A percentile compares a stretch with the other conserved stretches of the same genome.
phyloP scores from a whole-genome alignment of 2,329 filamentous ascomycete species.

The Aspergillus proliferans region DNA sequence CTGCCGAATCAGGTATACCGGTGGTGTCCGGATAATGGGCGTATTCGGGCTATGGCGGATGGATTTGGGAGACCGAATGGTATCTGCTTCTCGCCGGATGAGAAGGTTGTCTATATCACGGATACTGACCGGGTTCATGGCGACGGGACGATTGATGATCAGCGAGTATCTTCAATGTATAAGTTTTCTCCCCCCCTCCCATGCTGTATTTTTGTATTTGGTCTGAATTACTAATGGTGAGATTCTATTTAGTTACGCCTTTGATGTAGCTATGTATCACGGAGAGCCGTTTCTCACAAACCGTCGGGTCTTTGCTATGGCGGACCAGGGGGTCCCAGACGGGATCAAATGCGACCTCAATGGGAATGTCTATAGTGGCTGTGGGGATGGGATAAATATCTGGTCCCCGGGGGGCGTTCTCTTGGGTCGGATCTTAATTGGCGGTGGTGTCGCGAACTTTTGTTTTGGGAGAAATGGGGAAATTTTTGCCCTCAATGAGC shows the following conservation, averaged over 20 bases:
- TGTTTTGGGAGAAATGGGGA: constrained; percentile 39
- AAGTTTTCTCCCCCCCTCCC: no score
- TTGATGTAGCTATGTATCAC: constrained; percentile 38
- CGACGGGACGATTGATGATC: constrained; percentile 14
- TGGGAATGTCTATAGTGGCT: constrained; percentile 53
- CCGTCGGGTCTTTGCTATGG: constrained; percentile 48
- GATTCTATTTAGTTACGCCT: constrained; percentile 36
- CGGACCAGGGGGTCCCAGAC: constrained; percentile 42
- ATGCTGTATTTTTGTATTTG: no score
- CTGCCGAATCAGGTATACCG: constrained; percentile 36
- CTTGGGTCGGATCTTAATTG: constrained; percentile 53
- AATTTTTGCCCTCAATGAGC: constrained; percentile 17
- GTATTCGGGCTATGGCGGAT: constrained; percentile 34
- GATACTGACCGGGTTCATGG: constrained; percentile 31
- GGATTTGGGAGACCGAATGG: constrained; percentile 37
- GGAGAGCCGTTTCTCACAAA: constrained; percentile 42
- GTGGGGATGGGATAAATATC: constrained; percentile 51
- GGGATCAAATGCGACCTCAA: constrained; percentile 46
- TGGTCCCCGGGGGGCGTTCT: constrained; percentile 46
- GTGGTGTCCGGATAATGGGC: constrained; percentile 32
- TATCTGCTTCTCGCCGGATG: constrained; percentile 36
- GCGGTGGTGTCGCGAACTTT: constrained; percentile 45
- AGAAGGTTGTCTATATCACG: constrained; percentile 35
- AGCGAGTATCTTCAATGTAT: constrained; percentile 22
- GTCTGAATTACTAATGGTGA: constrained; percentile 8